These are phyloP conservation scores for Puccinia horiana DNA, from an alignment of 1,284 basidiomycete genomes.

Conservation along the genomic window DNA sequence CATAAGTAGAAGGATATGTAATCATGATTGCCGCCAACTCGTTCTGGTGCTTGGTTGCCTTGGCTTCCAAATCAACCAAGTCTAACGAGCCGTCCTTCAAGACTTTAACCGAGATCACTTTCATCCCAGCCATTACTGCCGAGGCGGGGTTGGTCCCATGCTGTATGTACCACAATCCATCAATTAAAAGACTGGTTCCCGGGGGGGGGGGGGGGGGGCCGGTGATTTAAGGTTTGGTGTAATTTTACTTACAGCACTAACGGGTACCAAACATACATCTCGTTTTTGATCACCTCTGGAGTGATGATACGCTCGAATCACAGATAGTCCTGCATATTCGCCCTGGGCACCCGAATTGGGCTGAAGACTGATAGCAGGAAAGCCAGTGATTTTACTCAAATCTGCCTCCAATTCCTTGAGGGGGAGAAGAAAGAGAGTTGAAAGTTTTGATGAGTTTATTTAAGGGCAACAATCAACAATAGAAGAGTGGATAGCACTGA, in stretches of 20 bases:
- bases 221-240: too few species aligned
- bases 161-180: constrained; percentile 65
- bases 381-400: constrained; percentile 90
- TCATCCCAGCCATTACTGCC: constrained; percentile 94
- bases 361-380: constrained; percentile 89
- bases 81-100: constrained; percentile 84
- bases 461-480: not conserved
- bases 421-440: not conserved
- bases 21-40: constrained; percentile 96
- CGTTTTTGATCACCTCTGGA: constrained; percentile 81
- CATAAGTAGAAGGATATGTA: constrained; percentile 93
- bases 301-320: constrained; percentile 91
- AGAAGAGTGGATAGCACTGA: not conserved
- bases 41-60: constrained; percentile 87
- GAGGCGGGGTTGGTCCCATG: constrained; percentile 62
- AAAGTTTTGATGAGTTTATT: too few species aligned
- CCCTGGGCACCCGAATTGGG: constrained; percentile 96
- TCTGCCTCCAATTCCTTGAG: constrained; percentile 80
- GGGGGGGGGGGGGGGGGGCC: too few species aligned
- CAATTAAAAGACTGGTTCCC: constrained; percentile 72
- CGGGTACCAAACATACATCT: constrained; percentile 88
- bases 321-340: constrained; percentile 88
- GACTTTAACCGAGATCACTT: constrained; percentile 90
- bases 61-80: constrained; percentile 76
- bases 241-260: constrained; percentile 63